These are phyloP conservation scores for Mortierella sp. DNA, from an alignment of 371 early-diverging fungal species.

Conservation along the genomic window DNA sequence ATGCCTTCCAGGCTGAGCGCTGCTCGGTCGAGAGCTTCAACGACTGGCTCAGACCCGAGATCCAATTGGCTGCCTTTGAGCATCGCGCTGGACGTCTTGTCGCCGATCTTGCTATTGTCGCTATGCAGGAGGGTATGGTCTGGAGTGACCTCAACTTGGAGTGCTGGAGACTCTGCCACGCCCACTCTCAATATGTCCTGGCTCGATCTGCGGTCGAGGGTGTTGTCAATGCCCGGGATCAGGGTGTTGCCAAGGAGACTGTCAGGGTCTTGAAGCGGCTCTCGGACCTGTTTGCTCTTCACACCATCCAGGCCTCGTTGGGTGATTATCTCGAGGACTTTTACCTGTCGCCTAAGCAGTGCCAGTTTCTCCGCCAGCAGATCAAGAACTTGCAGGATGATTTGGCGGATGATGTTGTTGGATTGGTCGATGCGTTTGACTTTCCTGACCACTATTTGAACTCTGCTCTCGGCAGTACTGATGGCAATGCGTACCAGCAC, in stretches of 20 bases:
- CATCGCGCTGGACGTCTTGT: slow-evolving; percentile 72
- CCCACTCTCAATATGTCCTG: slow-evolving; percentile 51
- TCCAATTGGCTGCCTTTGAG: slow-evolving; percentile 71
- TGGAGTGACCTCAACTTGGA: slow-evolving; percentile 72
- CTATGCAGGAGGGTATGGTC: slow-evolving; percentile 54
- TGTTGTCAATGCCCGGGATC: slow-evolving; percentile 63
- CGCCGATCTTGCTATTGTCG: slow-evolving; percentile 57
- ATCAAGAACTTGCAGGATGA: slow-evolving; percentile 57
- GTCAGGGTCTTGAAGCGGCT: slow-evolving; percentile 37
- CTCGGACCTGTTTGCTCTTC: slow-evolving; percentile 45
- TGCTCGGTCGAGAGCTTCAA: slow-evolving; percentile 21
- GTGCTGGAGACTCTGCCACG: slow-evolving; percentile 63
- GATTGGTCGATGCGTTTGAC: slow-evolving; percentile 78
- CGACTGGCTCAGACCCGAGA: slow-evolving; percentile 59
- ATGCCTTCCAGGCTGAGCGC: slow-evolving; percentile 40
- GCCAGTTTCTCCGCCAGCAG: slow-evolving; percentile 43
- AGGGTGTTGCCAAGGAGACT: slow-evolving; percentile 21
- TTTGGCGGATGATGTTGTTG: slow-evolving; percentile 72
- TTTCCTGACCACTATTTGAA: slow-evolving; percentile 73
- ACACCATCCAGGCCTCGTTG: slow-evolving; percentile 43
- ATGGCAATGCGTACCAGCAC: slow-evolving; percentile 79
- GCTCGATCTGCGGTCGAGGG: slow-evolving; percentile 32
- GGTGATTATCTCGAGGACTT: slow-evolving; percentile 51
- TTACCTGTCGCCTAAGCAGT: slow-evolving; percentile 39
- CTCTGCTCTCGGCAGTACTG: slow-evolving; percentile 72